phyloP scores from a whole-genome alignment of 495 filamentous ascomycete species.

The Podospora australis region DNA sequence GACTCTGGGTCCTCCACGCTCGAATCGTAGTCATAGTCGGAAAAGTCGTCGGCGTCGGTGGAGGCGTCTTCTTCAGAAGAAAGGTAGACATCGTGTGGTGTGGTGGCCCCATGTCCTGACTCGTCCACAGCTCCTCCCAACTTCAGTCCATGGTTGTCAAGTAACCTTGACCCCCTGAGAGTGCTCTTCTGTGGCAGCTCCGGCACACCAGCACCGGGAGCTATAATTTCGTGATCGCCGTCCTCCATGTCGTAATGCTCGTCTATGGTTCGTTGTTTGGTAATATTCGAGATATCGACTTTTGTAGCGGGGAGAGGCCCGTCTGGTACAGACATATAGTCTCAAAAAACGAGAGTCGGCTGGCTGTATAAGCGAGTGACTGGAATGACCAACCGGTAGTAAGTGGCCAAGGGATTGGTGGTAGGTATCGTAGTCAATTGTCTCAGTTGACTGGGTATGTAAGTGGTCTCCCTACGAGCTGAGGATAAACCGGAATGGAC shows the following conservation, averaged over 20 bases:
- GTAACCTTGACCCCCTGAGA: constrained; percentile 36
- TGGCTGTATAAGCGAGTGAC: not conserved
- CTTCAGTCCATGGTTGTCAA: constrained; percentile 34
- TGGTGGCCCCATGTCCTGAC: too few species aligned
- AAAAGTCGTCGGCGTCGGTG: constrained; percentile 45
- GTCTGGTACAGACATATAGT: constrained; percentile 1
- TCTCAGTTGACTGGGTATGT: too few species aligned
- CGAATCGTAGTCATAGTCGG: constrained; percentile 44
- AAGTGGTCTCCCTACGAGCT: too few species aligned
- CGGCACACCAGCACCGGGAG: constrained; percentile 8
- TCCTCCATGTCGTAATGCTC: constrained; percentile 25
- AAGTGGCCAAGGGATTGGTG: constrained; percentile 1
- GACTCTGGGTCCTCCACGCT: constrained; percentile 32
- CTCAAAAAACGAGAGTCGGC: not conserved
- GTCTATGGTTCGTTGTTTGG: constrained; percentile 8
- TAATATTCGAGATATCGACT: constrained; percentile 8
- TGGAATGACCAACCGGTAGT: not conserved
- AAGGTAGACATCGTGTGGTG: constrained; percentile 43
- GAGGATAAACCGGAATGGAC: constrained; percentile 1
- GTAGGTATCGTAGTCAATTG: too few species aligned
- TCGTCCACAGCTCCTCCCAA: constrained; percentile 27
- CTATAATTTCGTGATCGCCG: constrained; percentile 17
- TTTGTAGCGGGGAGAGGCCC: constrained; percentile 8
- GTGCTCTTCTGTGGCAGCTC: constrained; percentile 37
- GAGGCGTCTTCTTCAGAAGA: constrained; percentile 48